Conservation (phyloP, 306 rosid genomes). For the Albizia julibrissin region DNA sequence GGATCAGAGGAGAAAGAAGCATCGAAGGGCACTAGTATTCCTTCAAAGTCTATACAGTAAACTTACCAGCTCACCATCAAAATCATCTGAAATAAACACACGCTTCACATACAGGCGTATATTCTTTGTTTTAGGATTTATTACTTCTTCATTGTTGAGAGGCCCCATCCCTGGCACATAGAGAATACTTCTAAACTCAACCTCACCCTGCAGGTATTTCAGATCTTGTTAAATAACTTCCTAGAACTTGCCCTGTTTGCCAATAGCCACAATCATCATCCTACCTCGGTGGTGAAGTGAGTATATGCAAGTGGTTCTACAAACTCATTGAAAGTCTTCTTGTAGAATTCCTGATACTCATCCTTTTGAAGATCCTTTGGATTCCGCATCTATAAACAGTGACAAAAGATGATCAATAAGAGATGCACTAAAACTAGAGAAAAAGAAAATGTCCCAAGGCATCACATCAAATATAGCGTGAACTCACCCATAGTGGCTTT, state of each 20-base stretch:
- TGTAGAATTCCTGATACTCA: slow-evolving; percentile 90
- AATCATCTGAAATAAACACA: slow-evolving; percentile 95
- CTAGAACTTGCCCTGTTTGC: neutral
- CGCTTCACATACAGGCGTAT: slow-evolving; percentile 93
- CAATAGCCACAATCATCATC: slow-evolving; percentile 3
- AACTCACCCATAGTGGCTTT: slow-evolving; percentile 97
- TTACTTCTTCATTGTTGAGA: slow-evolving; percentile 89
- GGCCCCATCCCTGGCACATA: slow-evolving; percentile 98
- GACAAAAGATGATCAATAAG: slow-evolving; percentile 7
- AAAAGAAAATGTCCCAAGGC: neutral
- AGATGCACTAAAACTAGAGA: slow-evolving; percentile 25
- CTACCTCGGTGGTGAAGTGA: slow-evolving; percentile 97
- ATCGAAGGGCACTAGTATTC: neutral
- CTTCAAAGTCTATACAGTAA: slow-evolving; percentile 8
- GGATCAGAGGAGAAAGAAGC: neutral
- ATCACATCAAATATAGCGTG: slow-evolving; percentile 8
- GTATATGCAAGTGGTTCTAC: slow-evolving; percentile 85
- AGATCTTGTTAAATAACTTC: slow-evolving; percentile 11
- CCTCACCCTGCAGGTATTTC: slow-evolving; percentile 80
- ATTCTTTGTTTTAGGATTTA: slow-evolving; percentile 91
- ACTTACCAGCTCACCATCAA: slow-evolving; percentile 99
- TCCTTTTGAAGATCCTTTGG: slow-evolving; percentile 87
- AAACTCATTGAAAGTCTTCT: slow-evolving; percentile 86
- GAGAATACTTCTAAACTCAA: slow-evolving; percentile 92
- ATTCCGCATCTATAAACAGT: slow-evolving; percentile 70